phyloP scores from a whole-genome alignment of 371 early-diverging fungal genomes.

The Mucor sp. region DNA sequence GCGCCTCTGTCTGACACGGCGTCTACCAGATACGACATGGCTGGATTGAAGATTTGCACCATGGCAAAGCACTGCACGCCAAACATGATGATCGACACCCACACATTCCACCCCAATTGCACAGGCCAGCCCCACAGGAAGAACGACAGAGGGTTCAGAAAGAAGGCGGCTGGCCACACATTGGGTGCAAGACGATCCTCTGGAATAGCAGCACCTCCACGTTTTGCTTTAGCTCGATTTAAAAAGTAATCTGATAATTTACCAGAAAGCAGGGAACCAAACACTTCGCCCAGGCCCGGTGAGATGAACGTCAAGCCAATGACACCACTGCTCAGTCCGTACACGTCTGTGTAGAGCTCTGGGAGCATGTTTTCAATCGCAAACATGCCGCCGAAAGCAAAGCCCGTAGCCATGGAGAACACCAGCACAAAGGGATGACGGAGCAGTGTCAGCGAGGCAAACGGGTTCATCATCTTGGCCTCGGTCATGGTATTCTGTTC shows the following conservation, averaged over 20 bases:
- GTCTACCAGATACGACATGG: constrained; percentile 58
- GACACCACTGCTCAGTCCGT: constrained; percentile 37
- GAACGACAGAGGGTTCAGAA: constrained; percentile 55
- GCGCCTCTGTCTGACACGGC: constrained; percentile 62
- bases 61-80: constrained; percentile 63
- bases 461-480: constrained; percentile 35
- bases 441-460: constrained; percentile 44
- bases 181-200: constrained; percentile 60
- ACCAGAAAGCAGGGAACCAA: constrained; percentile 58
- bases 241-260: constrained; percentile 54
- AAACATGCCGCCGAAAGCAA: constrained; percentile 62
- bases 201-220: constrained; percentile 50
- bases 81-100: constrained; percentile 59
- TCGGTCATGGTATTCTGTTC: constrained; percentile 23
- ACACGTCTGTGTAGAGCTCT: constrained; percentile 30
- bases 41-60: constrained; percentile 56
- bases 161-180: constrained; percentile 59
- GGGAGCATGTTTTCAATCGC: constrained; percentile 55
- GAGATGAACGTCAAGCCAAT: constrained; percentile 49
- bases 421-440: constrained; percentile 58
- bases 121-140: constrained; percentile 65
- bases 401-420: constrained; percentile 53
- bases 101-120: constrained; percentile 49
- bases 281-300: constrained; percentile 55
- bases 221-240: constrained; percentile 44